phyloP scores from a whole-genome alignment of 2,329 filamentous ascomycete species.

The Fusarium sp. region DNA sequence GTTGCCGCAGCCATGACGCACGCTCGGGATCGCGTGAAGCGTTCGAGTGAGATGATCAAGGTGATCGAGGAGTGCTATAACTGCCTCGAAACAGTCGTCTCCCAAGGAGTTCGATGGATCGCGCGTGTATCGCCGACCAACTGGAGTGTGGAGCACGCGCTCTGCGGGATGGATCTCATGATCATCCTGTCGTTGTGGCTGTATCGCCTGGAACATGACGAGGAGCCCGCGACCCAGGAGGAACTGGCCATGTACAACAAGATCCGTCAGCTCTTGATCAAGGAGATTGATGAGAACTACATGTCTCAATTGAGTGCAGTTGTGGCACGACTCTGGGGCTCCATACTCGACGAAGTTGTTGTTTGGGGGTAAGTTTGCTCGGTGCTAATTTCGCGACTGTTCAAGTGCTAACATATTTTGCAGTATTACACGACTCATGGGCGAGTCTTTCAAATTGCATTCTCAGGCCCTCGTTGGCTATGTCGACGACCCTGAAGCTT shows the following conservation, averaged over 20 bases:
- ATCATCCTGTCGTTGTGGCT: constrained; percentile 98
- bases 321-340: constrained; percentile 94
- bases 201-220: constrained; percentile 98
- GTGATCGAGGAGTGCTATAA: constrained; percentile 98
- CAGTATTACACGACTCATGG: constrained; percentile 94
- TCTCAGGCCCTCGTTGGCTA: constrained; percentile 95
- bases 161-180: constrained; percentile 96
- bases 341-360: constrained; percentile 97
- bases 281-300: constrained; percentile 85
- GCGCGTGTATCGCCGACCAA: constrained; percentile 97
- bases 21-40: constrained; percentile 92
- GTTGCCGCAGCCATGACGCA: constrained; percentile 97
- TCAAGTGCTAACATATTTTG: constrained; percentile 32
- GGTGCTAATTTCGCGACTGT: background rate
- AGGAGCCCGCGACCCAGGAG: constrained; percentile 86
- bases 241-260: constrained; percentile 93
- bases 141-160: constrained; percentile 98
- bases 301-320: constrained; percentile 91
- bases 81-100: constrained; percentile 94
- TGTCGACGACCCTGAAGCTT: constrained; percentile 82
- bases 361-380: constrained; percentile 90
- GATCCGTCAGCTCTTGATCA: constrained; percentile 88
- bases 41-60: constrained; percentile 97
- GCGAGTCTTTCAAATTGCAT: constrained; percentile 97
- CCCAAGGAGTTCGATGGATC: constrained; percentile 96